A percentile compares a stretch with the other conserved stretches of the same genome.
phyloP scores from a whole-genome alignment of 177 flowering plant genomes.

The Tripterygium wilfordii region DNA sequence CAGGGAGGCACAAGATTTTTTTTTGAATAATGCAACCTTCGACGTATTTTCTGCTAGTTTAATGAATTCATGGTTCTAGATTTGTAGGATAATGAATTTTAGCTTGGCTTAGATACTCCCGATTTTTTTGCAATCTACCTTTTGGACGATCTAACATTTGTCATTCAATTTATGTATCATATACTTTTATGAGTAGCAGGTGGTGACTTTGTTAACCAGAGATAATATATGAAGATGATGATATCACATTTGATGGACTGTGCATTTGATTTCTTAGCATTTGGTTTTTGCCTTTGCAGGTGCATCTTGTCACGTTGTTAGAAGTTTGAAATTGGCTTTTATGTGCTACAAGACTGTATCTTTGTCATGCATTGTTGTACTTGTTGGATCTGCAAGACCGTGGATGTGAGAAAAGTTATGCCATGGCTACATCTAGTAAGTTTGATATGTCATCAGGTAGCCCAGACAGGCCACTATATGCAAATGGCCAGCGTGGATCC shows the following conservation, averaged over 20 bases:
- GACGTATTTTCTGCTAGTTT: no score
- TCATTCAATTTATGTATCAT: background rate
- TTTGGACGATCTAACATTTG: no score
- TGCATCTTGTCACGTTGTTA: conserved; percentile 1
- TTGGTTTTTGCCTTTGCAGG: conserved; percentile 17
- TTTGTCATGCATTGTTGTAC: conserved; percentile 35
- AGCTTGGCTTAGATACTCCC: no score
- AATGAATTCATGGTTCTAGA: background rate
- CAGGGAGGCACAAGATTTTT: no score
- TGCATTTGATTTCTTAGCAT: conserved; percentile 1
- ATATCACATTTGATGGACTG: no score
- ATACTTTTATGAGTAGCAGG: background rate
- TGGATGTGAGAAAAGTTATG: conserved; percentile 30
- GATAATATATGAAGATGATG: background rate
- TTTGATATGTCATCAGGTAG: conserved; percentile 62
- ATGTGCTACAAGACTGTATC: conserved; percentile 19
- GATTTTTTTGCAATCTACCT: no score
- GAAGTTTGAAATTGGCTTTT: conserved; percentile 15
- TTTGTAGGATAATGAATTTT: no score
- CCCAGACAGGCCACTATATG: conserved; percentile 62
- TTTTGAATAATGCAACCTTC: no score
- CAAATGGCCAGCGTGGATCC: conserved; percentile 61
- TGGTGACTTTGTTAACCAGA: background rate
- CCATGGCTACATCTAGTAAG: conserved; percentile 71
- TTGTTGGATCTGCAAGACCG: conserved; percentile 20